Percentiles rank a stretch among this genome's conserved stretches.
These are phyloP conservation scores for Hymenoscyphus scutula DNA, from an alignment of 2,329 filamentous ascomycete genomes.

Conservation along the genomic window DNA sequence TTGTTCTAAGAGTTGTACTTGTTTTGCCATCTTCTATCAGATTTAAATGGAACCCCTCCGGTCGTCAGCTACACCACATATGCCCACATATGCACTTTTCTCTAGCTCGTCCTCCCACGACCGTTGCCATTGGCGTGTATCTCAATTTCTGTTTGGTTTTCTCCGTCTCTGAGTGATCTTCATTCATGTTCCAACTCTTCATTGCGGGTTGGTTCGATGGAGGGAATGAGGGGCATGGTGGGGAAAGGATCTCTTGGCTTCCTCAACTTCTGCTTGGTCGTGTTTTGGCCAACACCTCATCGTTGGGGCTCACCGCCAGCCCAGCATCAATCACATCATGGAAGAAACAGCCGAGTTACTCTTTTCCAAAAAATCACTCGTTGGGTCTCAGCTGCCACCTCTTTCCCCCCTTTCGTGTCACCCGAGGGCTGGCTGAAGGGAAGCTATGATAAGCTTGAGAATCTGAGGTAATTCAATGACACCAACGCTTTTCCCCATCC, in stretches of 20 bases:
- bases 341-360: not conserved
- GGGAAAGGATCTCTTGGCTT: constrained; percentile 3
- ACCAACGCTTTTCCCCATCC: not conserved
- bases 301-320: constrained; percentile 1
- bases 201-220: constrained; percentile 1
- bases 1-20: not conserved
- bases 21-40: not conserved
- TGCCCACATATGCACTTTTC: not conserved
- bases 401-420: not conserved
- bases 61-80: not conserved
- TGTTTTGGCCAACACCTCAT: not conserved
- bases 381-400: not conserved
- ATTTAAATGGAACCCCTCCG: not conserved
- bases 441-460: not conserved
- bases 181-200: not conserved
- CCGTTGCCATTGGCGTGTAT: not conserved
- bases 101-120: not conserved
- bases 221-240: not conserved
- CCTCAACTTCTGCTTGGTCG: not conserved
- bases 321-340: not conserved
- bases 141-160: not conserved
- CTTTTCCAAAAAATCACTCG: not conserved
- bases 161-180: not conserved
- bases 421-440: not conserved
- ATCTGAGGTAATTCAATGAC: not conserved